Evolutionary conservation across 305 asterid species (phyloP), one percentile per base, ranked within the genome.

Genomic region (Rubia balearica): DNA sequence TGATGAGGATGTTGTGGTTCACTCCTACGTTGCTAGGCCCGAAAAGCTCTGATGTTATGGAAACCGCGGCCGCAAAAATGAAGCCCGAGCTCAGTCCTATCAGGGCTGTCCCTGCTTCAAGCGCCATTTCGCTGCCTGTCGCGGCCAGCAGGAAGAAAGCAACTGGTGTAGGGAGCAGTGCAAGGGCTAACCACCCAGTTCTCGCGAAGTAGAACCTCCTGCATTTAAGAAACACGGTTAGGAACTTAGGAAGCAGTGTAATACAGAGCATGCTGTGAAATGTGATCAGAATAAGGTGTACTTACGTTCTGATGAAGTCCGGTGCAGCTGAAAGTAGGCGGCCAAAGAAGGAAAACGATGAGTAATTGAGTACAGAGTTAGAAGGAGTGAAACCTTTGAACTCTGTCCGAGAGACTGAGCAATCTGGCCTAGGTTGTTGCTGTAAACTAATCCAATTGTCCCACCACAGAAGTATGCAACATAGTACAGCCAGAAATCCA

Each of bases 61-160:
- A 87, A 66, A 92, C 91, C 9, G 96, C 95, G 3, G 96, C 95
- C 0, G 98, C 91, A 16, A 92, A 88, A 74, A 92, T 86, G 84
- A 88, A 92, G 7, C 96, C 96, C 17, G 98, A 90, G 83, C 96
- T 88, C 75, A 92, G 81, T 21, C 96, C 98, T n/a, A 90, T 83
- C 59, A 92, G 33, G 6, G 91, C 89, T 6, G 98, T 92, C 19
- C 88, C 96, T 7, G 73, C 85, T 81, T 83, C 78, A 66, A 92
- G 75, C 5, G 85, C 90, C 41, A 65, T 43, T 21, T 78, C 77
- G 42, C 76, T 82, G 43, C 89, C 91, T 4, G 80, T 67, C 63
- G 83, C 80, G n/a, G 82, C 82, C 9, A 91, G 85, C 43, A 91
- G 41, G 74, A 83, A 75, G 73, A 88, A 87, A 49, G 96, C 93